Evolutionary conservation across 2,329 filamentous ascomycete genomes (phyloP), one percentile per base, ranked within the genome.

Genomic region (Pseudogymnoascus sp.): DNA sequence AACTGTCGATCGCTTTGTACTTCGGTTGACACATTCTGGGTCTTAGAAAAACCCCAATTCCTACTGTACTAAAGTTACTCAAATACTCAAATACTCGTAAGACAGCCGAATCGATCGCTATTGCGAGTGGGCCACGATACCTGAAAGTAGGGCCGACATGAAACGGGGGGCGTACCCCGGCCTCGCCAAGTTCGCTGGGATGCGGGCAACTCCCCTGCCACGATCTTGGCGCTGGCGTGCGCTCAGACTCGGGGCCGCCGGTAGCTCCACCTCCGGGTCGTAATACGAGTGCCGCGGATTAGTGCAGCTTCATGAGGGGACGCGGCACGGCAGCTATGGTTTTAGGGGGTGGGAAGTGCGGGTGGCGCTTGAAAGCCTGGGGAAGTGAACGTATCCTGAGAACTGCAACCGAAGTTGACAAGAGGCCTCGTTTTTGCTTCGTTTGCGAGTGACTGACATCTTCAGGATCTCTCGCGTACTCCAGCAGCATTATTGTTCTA

Each of bases 321-420:
- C 33, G 48, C 48, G n/a, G 48, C 48, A 33, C 48, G n/a, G 48
- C 48, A 33, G n/a, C 48, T 55, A 55, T 55, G 12, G n/a, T 33
- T 17, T 55, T 55, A 55, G 48, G 27, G 44, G n/a, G n/a, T 8
- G 48, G 48, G 48, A 55, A 33, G 29, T 33, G 8, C 48, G 48
- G 48, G 48, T 33, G 48, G 48, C 48, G 27, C 48, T 9, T 31
- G 9, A 17, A 5, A 55, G 8, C 33, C n/a, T 55, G 48, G n/a
- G n/a, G 29, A 21, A 55, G 6, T 2, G 48, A 9, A 55, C 7
- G 21, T 21, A 21, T 21, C 21, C 21, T 44, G 41, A 27, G 10
- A 55, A 17, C 5, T 55, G n/a, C 9, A 17, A 33, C 29, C 13
- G 9, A 8, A 12, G 13, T 7, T 27, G 17, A 13, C 12, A n/a